Evolutionary conservation across 2,329 filamentous ascomycete genomes (phyloP).

Genomic region (Hypomyces perniciosus): DNA sequence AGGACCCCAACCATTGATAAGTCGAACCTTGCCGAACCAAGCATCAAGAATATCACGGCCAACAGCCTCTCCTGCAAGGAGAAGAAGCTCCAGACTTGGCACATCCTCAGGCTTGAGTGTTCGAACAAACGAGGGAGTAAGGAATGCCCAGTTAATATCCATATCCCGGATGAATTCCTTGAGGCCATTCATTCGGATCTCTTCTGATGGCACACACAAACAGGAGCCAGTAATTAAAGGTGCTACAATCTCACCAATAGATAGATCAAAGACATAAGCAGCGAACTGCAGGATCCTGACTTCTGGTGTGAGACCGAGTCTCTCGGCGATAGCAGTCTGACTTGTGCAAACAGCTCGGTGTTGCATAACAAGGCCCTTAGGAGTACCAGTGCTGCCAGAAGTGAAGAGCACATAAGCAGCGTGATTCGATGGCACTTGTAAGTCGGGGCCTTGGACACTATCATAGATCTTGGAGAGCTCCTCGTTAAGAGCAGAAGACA

Average conservation of each 20-base stretch:
- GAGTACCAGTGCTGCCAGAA: slow-evolving; percentile 48
- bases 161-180: neutral
- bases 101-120: slow-evolving; percentile 37
- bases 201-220: slow-evolving; percentile 9
- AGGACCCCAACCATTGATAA: slow-evolving; percentile 11
- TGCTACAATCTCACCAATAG: slow-evolving; percentile 8
- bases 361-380: slow-evolving; percentile 38
- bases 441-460: neutral
- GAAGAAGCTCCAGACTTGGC: slow-evolving; percentile 36
- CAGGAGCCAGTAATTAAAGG: slow-evolving; percentile 6
- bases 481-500: neutral
- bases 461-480: neutral
- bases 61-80: slow-evolving; percentile 26
- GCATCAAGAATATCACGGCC: slow-evolving; percentile 2
- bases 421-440: neutral
- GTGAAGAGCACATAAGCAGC: slow-evolving; percentile 43
- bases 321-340: neutral
- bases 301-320: neutral
- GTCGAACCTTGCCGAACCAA: slow-evolving; percentile 10
- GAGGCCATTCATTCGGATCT: slow-evolving; percentile 5
- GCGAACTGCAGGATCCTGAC: slow-evolving; percentile 13
- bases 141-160: slow-evolving; percentile 3
- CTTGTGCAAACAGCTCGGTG: slow-evolving; percentile 8
- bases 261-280: slow-evolving; percentile 14
- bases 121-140: slow-evolving; percentile 10